phyloP scores from a whole-genome alignment of 768 basidiomycete species.

The Gymnopilus dilepis region DNA sequence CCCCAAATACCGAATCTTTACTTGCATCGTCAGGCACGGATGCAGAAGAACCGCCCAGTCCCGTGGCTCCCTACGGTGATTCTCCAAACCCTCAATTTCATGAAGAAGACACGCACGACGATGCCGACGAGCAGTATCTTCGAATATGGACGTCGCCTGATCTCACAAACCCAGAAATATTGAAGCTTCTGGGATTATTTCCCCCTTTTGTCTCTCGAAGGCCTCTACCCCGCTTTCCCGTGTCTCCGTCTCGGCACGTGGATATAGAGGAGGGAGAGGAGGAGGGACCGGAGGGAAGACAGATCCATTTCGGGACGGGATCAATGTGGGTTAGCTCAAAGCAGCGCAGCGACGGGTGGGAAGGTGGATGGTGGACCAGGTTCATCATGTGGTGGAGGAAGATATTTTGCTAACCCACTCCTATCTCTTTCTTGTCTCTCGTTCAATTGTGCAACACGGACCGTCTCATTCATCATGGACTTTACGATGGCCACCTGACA shows the following conservation, averaged over 20 bases:
- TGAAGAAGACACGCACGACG: conserved; percentile 32
- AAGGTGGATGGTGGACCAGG: conserved; percentile 81
- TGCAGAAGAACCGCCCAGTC: conserved; percentile 45
- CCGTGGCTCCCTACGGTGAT: conserved; percentile 42
- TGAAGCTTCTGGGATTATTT: conserved; percentile 72
- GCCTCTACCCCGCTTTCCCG: conserved; percentile 75
- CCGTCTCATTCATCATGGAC: conserved; percentile 9
- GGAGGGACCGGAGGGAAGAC: conserved; percentile 55
- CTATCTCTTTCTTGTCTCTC: conserved; percentile 20
- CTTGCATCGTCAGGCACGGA: conserved; percentile 32
- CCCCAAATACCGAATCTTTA: conserved; percentile 37
- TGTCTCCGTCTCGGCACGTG: conserved; percentile 38
- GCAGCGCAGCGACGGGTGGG: conserved; percentile 65
- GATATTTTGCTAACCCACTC: conserved; percentile 63
- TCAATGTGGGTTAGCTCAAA: conserved; percentile 77
- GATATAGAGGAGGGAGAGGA: conserved; percentile 79
- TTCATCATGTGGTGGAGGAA: conserved; percentile 82
- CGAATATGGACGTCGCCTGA: conserved; percentile 86
- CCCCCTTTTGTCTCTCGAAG: conserved; percentile 77
- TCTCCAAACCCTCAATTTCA: conserved; percentile 33
- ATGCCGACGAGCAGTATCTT: conserved; percentile 51
- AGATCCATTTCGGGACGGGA: conserved; percentile 81
- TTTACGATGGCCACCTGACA: conserved; percentile 11
- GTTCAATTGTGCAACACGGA: conserved; percentile 20
- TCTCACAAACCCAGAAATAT: conserved; percentile 74